A percentile compares a stretch with the other conserved stretches of the same genome.
Conservation (phyloP, 1,284 basidiomycete species). For the Sporisorium reilianum region DNA sequence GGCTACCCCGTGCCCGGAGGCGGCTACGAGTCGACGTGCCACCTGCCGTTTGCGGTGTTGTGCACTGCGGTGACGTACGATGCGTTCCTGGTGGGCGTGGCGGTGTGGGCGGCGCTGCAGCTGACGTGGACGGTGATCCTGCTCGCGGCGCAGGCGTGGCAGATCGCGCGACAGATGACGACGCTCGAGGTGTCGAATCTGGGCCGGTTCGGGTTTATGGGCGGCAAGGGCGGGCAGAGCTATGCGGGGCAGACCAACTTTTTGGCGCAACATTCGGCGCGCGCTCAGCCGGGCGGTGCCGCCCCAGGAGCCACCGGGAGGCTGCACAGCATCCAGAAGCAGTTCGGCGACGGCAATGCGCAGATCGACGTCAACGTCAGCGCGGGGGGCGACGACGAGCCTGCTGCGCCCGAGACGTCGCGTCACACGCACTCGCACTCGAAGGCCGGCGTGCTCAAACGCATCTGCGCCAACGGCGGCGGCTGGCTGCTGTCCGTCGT, state of each 20-base stretch:
- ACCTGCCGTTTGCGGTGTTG: slow-evolving; percentile 76
- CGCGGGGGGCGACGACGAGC: slow-evolving; percentile 1
- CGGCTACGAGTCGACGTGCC: slow-evolving; percentile 72
- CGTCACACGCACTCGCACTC: slow-evolving; percentile 22
- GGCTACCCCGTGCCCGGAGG: slow-evolving; percentile 37
- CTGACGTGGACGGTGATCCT: slow-evolving; percentile 92
- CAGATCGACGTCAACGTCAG: slow-evolving; percentile 23
- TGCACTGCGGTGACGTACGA: slow-evolving; percentile 76
- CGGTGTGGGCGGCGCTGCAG: slow-evolving; percentile 88
- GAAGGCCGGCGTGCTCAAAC: slow-evolving; percentile 11
- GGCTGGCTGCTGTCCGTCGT: slow-evolving; percentile 86
- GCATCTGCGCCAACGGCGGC: slow-evolving; percentile 23
- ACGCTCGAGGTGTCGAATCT: slow-evolving; percentile 95
- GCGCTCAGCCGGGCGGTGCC: background rate
- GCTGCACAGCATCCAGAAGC: slow-evolving; percentile 23
- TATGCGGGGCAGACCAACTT: slow-evolving; percentile 70
- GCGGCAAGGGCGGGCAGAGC: slow-evolving; percentile 80
- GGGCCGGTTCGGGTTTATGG: slow-evolving; percentile 96
- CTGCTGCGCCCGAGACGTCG: background rate
- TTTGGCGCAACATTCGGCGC: slow-evolving; percentile 28
- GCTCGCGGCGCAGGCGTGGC: slow-evolving; percentile 87
- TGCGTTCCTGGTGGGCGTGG: slow-evolving; percentile 84
- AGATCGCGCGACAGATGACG: slow-evolving; percentile 92
- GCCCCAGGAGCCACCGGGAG: slow-evolving; percentile 11
- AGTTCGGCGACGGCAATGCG: slow-evolving; percentile 17